Evolutionary conservation across 306 rosid species (phyloP).

Genomic region (Trichosanthes cucumerina): DNA sequence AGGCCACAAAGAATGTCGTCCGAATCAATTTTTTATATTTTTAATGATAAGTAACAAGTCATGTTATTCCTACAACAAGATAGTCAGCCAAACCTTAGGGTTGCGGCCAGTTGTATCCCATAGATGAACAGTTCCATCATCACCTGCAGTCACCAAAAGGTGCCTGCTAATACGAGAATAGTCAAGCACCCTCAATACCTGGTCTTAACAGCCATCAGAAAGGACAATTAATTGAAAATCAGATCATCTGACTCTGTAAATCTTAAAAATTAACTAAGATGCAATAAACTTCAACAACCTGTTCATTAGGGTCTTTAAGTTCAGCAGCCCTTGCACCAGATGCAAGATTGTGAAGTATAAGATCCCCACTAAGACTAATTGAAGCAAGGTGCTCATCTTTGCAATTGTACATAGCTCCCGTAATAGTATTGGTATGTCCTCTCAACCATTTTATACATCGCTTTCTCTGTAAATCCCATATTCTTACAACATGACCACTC

Average conservation of each 20-base stretch:
- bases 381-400: slow-evolving; percentile 98
- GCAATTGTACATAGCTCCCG: slow-evolving; percentile 89
- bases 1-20: not conserved
- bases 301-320: slow-evolving; percentile 87
- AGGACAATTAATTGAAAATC: slow-evolving; percentile 32
- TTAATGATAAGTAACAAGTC: not conserved
- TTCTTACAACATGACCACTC: slow-evolving; percentile 86
- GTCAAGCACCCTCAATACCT: slow-evolving; percentile 97
- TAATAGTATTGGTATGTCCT: slow-evolving; percentile 78
- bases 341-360: slow-evolving; percentile 90
- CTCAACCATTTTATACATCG: slow-evolving; percentile 91
- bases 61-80: not conserved
- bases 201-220: slow-evolving; percentile 71
- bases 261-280: slow-evolving; percentile 10
- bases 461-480: slow-evolving; percentile 96
- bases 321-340: slow-evolving; percentile 92
- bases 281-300: slow-evolving; percentile 50
- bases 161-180: slow-evolving; percentile 90
- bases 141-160: slow-evolving; percentile 94
- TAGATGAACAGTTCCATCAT: slow-evolving; percentile 86
- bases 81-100: slow-evolving; percentile 59
- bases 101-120: slow-evolving; percentile 96
- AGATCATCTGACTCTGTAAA: slow-evolving; percentile 15
- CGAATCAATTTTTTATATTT: not conserved
- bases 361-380: slow-evolving; percentile 88